Conservation (phyloP, 305 asterid genomes). For the Fraxinus xanthoxyloides region DNA sequence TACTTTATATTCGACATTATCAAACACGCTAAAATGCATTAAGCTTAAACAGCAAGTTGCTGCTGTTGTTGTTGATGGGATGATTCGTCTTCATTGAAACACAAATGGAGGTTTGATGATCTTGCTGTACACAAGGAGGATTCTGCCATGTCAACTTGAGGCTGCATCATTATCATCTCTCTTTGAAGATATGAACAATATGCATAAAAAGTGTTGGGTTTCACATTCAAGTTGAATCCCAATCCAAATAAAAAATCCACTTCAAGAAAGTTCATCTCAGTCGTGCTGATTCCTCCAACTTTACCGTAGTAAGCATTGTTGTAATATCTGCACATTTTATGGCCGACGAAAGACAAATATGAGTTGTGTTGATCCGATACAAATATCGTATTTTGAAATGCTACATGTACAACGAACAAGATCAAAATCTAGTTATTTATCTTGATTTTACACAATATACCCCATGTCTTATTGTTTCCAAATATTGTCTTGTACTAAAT, state of each 20-base stretch:
- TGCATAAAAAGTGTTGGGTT: constrained; percentile 71
- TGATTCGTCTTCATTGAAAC: constrained; percentile 75
- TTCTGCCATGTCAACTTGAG: constrained; percentile 43
- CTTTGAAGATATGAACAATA: constrained; percentile 70
- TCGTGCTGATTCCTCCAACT: constrained; percentile 93
- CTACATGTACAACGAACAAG: background rate
- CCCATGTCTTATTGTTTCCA: background rate
- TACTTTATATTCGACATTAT: background rate
- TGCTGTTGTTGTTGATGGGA: constrained; percentile 55
- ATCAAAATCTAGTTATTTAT: background rate
- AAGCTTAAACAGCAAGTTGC: constrained; percentile 62
- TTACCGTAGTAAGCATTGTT: constrained; percentile 92
- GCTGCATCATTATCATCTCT: constrained; percentile 62
- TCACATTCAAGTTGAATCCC: constrained; percentile 86
- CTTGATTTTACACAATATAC: background rate
- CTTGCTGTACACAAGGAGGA: constrained; percentile 36
- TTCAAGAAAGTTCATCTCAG: constrained; percentile 92
- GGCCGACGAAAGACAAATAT: background rate
- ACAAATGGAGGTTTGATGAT: constrained; percentile 48
- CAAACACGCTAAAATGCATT: background rate
- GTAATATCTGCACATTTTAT: constrained; percentile 55
- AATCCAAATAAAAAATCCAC: constrained; percentile 89
- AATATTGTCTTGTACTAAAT: background rate
- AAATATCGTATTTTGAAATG: background rate
- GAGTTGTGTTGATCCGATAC: background rate